Evolutionary conservation across 345 rosid genomes (phyloP).

Genomic region (Chamaenerion angustifolium): DNA sequence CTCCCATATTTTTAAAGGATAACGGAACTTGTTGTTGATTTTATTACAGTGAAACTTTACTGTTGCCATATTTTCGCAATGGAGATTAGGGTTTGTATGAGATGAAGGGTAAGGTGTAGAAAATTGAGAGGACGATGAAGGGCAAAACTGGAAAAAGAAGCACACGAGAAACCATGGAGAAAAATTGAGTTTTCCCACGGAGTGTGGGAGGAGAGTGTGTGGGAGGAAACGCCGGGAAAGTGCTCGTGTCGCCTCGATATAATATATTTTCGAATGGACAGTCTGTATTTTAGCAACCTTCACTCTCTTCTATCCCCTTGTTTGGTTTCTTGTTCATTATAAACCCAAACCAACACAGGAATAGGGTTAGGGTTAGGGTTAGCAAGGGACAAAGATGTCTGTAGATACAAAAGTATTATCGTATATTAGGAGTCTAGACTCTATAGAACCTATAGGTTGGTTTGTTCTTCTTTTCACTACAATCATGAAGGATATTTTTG

Average conservation of each 20-base stretch:
- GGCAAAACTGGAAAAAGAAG: constrained; percentile 16
- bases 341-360: no score
- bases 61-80: background rate
- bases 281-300: background rate
- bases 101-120: constrained; percentile 1
- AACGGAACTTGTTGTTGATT: no score
- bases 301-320: background rate
- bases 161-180: constrained; percentile 48
- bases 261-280: background rate
- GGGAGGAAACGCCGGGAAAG: constrained; percentile 97
- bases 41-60: no score
- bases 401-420: no score
- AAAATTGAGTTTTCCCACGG: constrained; percentile 36
- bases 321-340: constrained; percentile 9
- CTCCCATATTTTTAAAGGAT: no score
- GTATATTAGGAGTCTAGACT: no score
- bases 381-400: background rate
- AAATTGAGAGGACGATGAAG: constrained; percentile 12
- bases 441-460: no score
- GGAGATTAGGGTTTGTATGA: background rate
- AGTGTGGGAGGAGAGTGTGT: constrained; percentile 67
- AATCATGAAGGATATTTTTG: no score
- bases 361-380: no score
- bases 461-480: no score
- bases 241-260: constrained; percentile 88